Evolutionary conservation across 805 yeast genomes (phyloP), one percentile per base, ranked within the genome.

Genomic region (Starmerella vaccinii): DNA sequence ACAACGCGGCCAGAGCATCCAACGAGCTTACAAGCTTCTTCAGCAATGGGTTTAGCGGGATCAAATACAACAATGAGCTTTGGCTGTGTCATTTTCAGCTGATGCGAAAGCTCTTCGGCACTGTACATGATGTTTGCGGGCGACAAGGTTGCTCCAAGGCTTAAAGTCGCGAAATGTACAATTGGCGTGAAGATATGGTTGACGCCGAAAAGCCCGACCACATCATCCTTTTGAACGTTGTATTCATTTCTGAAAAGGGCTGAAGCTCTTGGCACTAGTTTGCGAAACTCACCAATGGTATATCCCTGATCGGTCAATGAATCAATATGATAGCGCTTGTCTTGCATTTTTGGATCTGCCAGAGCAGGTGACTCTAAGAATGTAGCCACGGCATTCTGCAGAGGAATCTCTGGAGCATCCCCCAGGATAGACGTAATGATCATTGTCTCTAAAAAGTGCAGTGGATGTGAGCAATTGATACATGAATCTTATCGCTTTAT

Each of bases 101-200:
- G 69, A 50, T 61, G 59, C 9, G 59, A 57, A 7, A 67, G 58
- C 51, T 66, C 70, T 18, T 60, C 59, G 16, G 62, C 54, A 22
- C 55, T 60, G 58, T 66, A 67, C 50, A 59, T 60, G 29, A 63
- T 55, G 27, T 66, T 66, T 1, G 68, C 67, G 15, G 71, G 71
- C 8, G 64, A 54, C 1, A 66, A 54, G 4, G 62, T 52, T 7
- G 61, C 70, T 1, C 66, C 68, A 12, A 57, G 51, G 3, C 58
- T 35, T 24, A 65, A 39, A 16, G 60, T 46, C 1, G 61, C 65
- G 39, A 58, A 55, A 51, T 66, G 69, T 9, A 65, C 47, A 2
- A 59, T 54, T 4, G 65, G 63, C 5, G 60, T 59, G 49, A 53
- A 57, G 29, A 67, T 53, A 50, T 54, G 46, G 59, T 68, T 67